phyloP scores from a whole-genome alignment of 352 stramenopile genomes.

The Pythium angustatum region DNA sequence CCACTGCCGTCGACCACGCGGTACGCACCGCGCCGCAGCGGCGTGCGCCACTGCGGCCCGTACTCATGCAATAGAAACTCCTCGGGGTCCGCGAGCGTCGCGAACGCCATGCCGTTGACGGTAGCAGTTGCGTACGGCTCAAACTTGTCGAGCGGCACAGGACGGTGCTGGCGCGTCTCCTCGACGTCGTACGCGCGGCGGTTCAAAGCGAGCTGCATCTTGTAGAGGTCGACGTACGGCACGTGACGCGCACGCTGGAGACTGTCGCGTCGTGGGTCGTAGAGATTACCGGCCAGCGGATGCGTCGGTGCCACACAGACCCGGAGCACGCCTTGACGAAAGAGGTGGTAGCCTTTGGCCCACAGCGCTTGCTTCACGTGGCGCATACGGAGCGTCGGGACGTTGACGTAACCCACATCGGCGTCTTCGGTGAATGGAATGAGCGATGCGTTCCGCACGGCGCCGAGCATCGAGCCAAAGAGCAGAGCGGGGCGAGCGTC shows the following conservation, averaged over 20 bases:
- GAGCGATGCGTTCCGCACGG: conserved; percentile 44
- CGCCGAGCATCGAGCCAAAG: conserved; percentile 52
- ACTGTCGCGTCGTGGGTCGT: conserved; percentile 21
- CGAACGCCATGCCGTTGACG: conserved; percentile 28
- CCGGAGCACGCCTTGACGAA: conserved; percentile 27
- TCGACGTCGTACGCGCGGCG: conserved; percentile 23
- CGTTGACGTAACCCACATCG: conserved; percentile 42
- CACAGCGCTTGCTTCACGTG: conserved; percentile 18
- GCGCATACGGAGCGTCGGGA: conserved; percentile 21
- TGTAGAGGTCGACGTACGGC: conserved; percentile 40
- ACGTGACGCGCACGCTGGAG: conserved; percentile 19
- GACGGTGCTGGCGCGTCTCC: conserved; percentile 18
- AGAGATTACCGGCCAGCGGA: conserved; percentile 33
- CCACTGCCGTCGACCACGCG: not conserved
- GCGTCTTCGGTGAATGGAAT: conserved; percentile 61
- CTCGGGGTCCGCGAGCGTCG: conserved; percentile 32
- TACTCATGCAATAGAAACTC: conserved; percentile 38
- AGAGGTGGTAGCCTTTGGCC: conserved; percentile 56
- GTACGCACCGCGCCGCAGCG: conserved; percentile 11
- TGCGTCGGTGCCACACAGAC: conserved; percentile 38
- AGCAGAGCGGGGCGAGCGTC: conserved; percentile 35
- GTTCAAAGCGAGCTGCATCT: conserved; percentile 29
- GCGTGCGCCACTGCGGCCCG: conserved; percentile 21
- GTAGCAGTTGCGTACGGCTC: conserved; percentile 22
- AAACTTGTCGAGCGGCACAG: conserved; percentile 22